These are phyloP conservation scores for Xylariomycetidae sp. DNA, from an alignment of 2,329 filamentous ascomycete genomes.

Conservation along the genomic window DNA sequence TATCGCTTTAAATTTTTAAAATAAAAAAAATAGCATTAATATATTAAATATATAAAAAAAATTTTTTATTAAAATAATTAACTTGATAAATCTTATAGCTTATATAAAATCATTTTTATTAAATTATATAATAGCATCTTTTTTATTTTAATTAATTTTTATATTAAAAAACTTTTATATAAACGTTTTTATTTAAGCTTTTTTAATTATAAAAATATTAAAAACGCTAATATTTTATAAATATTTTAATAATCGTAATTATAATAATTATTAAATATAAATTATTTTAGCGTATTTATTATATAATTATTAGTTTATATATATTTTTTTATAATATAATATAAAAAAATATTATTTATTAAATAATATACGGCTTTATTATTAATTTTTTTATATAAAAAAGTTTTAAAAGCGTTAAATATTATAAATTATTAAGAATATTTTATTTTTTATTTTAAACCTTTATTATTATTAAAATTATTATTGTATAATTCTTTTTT, in stretches of 20 bases:
- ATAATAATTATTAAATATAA: too few species aligned
- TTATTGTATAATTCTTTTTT: not conserved
- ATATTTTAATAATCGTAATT: slow-evolving; percentile 1
- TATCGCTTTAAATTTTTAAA: too few species aligned
- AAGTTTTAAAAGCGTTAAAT: too few species aligned
- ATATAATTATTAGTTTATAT: too few species aligned
- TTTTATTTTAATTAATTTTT: not conserved
- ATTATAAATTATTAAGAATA: slow-evolving; percentile 1
- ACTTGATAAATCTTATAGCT: not conserved
- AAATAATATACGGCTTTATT: too few species aligned
- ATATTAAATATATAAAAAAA: not conserved
- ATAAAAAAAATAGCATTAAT: too few species aligned
- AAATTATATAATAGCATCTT: not conserved
- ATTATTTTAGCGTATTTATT: too few species aligned
- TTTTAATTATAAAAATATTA: not conserved
- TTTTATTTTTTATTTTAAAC: too few species aligned
- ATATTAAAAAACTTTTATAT: not conserved
- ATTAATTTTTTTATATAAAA: too few species aligned
- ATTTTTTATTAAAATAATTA: not conserved
- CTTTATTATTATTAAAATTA: not conserved
- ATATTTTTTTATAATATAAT: too few species aligned
- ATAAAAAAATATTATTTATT: too few species aligned
- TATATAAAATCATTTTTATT: not conserved
- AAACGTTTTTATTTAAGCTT: slow-evolving; percentile 1
- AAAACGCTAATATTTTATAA: not conserved